These are phyloP conservation scores for Cyberlindnera mycetangii DNA, from an alignment of 805 yeast genomes.

Conservation along the genomic window DNA sequence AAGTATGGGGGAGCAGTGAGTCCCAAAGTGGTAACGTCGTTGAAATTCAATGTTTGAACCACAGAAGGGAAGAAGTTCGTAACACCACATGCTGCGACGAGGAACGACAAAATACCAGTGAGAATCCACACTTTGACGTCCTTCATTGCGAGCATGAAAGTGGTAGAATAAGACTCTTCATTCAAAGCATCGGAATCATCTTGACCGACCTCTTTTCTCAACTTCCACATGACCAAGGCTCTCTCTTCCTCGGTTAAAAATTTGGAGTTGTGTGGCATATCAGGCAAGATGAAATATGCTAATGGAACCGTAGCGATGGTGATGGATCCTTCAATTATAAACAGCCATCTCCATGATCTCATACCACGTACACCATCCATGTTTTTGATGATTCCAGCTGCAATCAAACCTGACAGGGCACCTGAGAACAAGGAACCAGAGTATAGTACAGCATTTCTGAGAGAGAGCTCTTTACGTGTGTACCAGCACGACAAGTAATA, in stretches of 20 bases:
- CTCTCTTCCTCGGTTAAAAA: constrained; percentile 44
- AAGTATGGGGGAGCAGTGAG: constrained; percentile 60
- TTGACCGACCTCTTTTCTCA: constrained; percentile 29
- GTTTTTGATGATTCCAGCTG: constrained; percentile 45
- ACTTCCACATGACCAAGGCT: constrained; percentile 32
- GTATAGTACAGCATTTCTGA: constrained; percentile 52
- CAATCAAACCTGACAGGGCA: constrained; percentile 53
- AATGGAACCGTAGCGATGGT: constrained; percentile 46
- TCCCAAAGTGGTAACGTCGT: constrained; percentile 47
- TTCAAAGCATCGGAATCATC: constrained; percentile 26
- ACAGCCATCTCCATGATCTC: constrained; percentile 66
- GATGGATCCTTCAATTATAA: constrained; percentile 57
- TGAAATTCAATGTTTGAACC: constrained; percentile 51
- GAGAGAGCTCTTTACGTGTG: constrained; percentile 43
- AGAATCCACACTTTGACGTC: constrained; percentile 48
- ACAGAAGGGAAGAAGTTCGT: constrained; percentile 62
- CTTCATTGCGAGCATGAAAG: constrained; percentile 35
- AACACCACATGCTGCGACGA: constrained; percentile 59
- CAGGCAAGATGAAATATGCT: constrained; percentile 49
- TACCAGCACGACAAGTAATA: constrained; percentile 54
- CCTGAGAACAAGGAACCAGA: constrained; percentile 53
- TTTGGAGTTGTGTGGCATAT: constrained; percentile 49
- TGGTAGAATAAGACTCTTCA: constrained; percentile 33
- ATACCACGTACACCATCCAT: constrained; percentile 39
- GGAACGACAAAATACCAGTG: constrained; percentile 39